Percentiles rank a stretch among this genome's conserved stretches.
These are phyloP conservation scores for Entomortierella chlamydospora DNA, from an alignment of 192 early-diverging fungal genomes.

Conservation along the genomic window DNA sequence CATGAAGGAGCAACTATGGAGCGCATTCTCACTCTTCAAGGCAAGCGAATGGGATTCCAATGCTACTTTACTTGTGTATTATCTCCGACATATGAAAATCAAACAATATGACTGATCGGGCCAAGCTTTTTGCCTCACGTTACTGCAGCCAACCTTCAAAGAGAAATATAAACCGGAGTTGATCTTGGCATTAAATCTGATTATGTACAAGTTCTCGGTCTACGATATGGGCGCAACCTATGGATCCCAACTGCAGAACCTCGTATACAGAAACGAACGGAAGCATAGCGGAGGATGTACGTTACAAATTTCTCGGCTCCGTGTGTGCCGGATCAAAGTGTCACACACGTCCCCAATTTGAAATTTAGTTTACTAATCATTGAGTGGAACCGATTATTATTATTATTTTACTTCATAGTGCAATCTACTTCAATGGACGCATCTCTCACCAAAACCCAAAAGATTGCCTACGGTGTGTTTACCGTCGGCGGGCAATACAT, in stretches of 20 bases:
- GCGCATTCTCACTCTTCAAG: conserved; percentile 75
- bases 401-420: conserved; percentile 47
- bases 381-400: not conserved
- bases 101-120: not conserved
- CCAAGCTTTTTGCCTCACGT: not conserved
- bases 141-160: conserved; percentile 61
- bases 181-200: conserved; percentile 69
- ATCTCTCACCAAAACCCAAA: conserved; percentile 68
- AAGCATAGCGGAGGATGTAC: conserved; percentile 68
- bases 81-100: not conserved
- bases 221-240: conserved; percentile 83
- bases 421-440: conserved; percentile 70
- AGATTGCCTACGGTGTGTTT: conserved; percentile 67
- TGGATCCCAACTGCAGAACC: conserved; percentile 86
- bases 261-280: conserved; percentile 80
- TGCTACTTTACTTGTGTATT: too few relatives aligned
- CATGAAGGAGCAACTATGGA: conserved; percentile 81
- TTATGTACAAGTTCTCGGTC: conserved; percentile 81
- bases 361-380: not conserved
- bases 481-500: conserved; percentile 80
- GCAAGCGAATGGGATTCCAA: conserved; percentile 59
- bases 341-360: conserved; percentile 14
- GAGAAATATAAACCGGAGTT: conserved; percentile 82
- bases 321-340: not conserved
- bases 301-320: conserved; percentile 6